Evolutionary conservation across 2,329 filamentous ascomycete genomes (phyloP).

Genomic region (Ophidiomyces ophidiicola): DNA sequence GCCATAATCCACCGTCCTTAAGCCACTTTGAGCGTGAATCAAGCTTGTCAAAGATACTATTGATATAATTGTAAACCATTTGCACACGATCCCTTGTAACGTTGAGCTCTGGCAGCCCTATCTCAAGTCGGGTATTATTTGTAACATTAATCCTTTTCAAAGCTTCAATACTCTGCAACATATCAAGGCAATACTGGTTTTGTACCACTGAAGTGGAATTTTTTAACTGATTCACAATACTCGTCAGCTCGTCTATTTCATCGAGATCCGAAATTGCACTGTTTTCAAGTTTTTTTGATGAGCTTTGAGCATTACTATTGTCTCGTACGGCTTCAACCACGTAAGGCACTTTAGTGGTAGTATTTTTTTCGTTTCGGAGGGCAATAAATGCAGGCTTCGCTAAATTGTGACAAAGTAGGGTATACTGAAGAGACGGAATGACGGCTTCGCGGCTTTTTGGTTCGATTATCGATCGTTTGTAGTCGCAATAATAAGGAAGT

Average conservation of each 20-base stretch:
- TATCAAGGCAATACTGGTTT: conserved; percentile 27
- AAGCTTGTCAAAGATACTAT: conserved; percentile 15
- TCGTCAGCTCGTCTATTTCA: conserved; percentile 4
- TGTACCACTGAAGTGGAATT: conserved; percentile 10
- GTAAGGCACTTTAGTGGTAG: neutral
- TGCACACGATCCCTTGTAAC: conserved; percentile 17
- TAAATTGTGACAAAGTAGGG: neutral
- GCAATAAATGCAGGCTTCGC: too few relatives aligned
- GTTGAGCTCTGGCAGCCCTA: neutral
- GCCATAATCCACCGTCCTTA: conserved; percentile 30
- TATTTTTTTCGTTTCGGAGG: neutral
- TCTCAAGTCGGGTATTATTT: neutral
- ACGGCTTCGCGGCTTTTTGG: neutral
- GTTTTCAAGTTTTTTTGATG: conserved; percentile 36
- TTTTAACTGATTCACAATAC: conserved; percentile 6
- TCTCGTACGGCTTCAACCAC: neutral
- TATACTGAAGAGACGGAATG: conserved; percentile 6
- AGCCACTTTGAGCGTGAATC: conserved; percentile 32
- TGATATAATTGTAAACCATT: conserved; percentile 14
- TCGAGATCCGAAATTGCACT: conserved; percentile 25
- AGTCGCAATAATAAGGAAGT: neutral
- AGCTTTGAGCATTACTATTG: conserved; percentile 22
- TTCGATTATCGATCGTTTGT: neutral
- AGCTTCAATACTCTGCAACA: conserved; percentile 29
- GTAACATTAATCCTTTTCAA: conserved; percentile 18